Evolutionary conservation across 345 rosid genomes (phyloP).

Genomic region (Eucalyptus pauciflora): DNA sequence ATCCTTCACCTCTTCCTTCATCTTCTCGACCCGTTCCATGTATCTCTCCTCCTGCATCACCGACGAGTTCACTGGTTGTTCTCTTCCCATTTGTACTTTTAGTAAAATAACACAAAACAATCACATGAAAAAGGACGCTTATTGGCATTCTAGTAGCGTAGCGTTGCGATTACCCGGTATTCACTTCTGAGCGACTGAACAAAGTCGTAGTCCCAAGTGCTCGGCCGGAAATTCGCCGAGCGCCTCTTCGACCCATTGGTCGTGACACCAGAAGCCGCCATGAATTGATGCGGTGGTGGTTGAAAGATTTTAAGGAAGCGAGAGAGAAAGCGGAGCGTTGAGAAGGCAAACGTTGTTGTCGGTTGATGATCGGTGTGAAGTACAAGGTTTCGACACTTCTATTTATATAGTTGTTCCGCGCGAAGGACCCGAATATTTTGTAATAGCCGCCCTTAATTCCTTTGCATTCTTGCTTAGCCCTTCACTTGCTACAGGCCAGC

Average conservation of each 20-base stretch:
- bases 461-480: not conserved
- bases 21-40: not conserved
- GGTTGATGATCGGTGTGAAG: not conserved
- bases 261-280: not conserved
- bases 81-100: not conserved
- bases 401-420: not conserved
- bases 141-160: not conserved
- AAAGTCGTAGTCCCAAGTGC: not conserved
- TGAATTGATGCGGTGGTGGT: not conserved
- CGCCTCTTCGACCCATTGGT: not conserved
- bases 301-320: not conserved
- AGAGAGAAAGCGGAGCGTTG: not conserved
- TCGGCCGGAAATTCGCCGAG: not conserved
- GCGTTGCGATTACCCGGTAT: not conserved
- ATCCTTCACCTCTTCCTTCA: not conserved
- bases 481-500: not conserved
- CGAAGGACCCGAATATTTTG: not conserved
- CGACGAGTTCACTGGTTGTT: not conserved
- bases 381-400: not conserved
- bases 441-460: not conserved
- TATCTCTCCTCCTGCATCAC: not conserved
- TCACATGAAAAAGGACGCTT: not conserved
- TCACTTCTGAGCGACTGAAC: not conserved
- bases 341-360: not conserved
- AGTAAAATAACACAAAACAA: not conserved